These are phyloP conservation scores for Wickerhamiella kurtzmanii DNA, from an alignment of 805 yeast genomes.

Conservation along the genomic window DNA sequence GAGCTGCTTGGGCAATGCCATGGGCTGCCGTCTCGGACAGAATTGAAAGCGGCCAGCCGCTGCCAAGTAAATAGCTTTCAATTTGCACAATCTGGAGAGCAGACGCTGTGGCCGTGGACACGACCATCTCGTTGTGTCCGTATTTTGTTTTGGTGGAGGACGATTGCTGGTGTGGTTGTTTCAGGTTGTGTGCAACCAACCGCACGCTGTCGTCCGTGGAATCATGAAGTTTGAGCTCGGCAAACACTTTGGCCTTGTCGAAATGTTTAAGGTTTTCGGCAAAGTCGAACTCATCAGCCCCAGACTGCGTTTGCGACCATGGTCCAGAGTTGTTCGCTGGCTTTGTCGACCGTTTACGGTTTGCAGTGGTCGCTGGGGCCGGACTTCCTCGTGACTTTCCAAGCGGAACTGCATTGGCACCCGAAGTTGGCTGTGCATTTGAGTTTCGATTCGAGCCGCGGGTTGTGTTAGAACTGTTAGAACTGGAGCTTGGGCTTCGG, in stretches of 20 bases:
- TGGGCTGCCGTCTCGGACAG: constrained; percentile 57
- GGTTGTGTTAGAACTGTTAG: too few species aligned
- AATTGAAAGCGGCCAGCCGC: constrained; percentile 33
- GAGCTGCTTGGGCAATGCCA: constrained; percentile 46
- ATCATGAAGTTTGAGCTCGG: constrained; percentile 57
- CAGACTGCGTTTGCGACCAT: too few species aligned
- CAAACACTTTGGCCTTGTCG: constrained; percentile 67
- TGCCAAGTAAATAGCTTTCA: constrained; percentile 46
- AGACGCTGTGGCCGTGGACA: constrained; percentile 35
- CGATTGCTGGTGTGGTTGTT: background rate
- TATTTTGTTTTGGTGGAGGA: constrained; percentile 38
- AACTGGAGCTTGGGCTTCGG: too few species aligned
- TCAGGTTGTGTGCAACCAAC: constrained; percentile 56
- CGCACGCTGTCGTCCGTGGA: constrained; percentile 45
- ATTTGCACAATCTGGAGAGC: constrained; percentile 71
- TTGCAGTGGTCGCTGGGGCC: too few species aligned
- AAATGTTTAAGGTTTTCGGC: constrained; percentile 68
- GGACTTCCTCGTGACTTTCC: too few species aligned
- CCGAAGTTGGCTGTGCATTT: too few species aligned
- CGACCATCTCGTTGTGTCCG: constrained; percentile 63
- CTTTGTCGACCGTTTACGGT: too few species aligned
- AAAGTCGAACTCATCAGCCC: constrained; percentile 67
- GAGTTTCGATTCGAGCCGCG: too few species aligned
- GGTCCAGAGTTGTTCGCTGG: too few species aligned
- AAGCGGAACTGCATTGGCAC: too few species aligned